Evolutionary conservation across 345 rosid genomes (phyloP).

Genomic region (Populus pruinosa): DNA sequence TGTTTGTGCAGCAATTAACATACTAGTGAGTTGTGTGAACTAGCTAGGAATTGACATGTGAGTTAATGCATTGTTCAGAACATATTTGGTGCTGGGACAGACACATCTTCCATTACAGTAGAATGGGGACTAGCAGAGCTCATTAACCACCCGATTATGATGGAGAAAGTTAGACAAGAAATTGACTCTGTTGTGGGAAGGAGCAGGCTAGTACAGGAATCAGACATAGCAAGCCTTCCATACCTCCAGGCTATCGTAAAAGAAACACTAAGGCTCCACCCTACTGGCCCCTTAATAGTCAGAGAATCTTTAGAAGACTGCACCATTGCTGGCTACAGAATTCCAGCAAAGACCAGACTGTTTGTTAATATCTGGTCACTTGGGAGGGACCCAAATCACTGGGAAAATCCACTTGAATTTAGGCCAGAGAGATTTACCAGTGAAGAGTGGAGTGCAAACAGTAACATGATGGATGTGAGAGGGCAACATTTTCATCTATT

Average conservation of each 20-base stretch:
- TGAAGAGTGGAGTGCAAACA: slow-evolving; percentile 19
- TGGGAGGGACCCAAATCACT: slow-evolving; percentile 22
- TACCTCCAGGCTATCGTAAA: slow-evolving; percentile 60
- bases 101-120: slow-evolving; percentile 46
- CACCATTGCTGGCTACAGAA: slow-evolving; percentile 11
- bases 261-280: slow-evolving; percentile 72
- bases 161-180: slow-evolving; percentile 56
- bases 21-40: background rate
- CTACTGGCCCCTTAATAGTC: slow-evolving; percentile 31
- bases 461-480: slow-evolving; percentile 22
- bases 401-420: slow-evolving; percentile 24
- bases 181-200: slow-evolving; percentile 53
- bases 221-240: slow-evolving; percentile 52
- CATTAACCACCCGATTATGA: slow-evolving; percentile 54
- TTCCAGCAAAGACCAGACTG: slow-evolving; percentile 22
- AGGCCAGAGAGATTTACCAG: slow-evolving; percentile 19
- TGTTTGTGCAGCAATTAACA: background rate
- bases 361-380: slow-evolving; percentile 25
- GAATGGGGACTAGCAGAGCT: slow-evolving; percentile 79
- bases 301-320: slow-evolving; percentile 19
- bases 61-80: slow-evolving; percentile 23
- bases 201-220: slow-evolving; percentile 48
- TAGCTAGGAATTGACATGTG: background rate
- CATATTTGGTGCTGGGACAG: slow-evolving; percentile 53
- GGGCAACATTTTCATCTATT: slow-evolving; percentile 29